Evolutionary conservation across 2,329 filamentous ascomycete species (phyloP), one percentile per base, ranked within the genome.

Genomic region (Chrysosporium queenslandicum): DNA sequence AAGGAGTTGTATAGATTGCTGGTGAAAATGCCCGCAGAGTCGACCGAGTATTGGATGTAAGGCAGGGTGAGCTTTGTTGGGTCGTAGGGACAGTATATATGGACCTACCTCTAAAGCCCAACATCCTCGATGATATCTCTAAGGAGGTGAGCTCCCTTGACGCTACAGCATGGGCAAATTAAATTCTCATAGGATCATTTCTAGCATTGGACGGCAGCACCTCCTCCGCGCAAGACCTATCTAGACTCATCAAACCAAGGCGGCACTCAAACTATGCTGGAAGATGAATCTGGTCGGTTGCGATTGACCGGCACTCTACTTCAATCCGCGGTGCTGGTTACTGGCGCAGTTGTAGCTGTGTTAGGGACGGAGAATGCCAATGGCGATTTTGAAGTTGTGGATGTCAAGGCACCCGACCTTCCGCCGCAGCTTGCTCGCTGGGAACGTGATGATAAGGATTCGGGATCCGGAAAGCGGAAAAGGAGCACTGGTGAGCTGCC

Each of bases 41-140:
- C 14, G 87, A 96, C 29, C 78, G 92, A 60, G 92, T 98, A 55
- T 78, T 98, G 27, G 91, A 98, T 70, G 92, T 98, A 48, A 82
- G 91, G 55, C 92, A 97, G 72, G 92, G 92, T 57, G 83, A 96
- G 71, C 74, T 97, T 32, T 97, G 91, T 72, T 98, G 91, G 89
- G 86, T 98, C 14, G 78, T 84, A 0, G 92, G 94, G 14, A 98
- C 92, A 0, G 82, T 97, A 29, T 98, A 94, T 68, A 94, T 97
- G 85, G 88, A 97, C 58, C 90, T 98, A 87, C 81, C 86, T 2
- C 70, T 96, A 63, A 98, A 98, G 72, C 92, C 94, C 0, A 94
- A 94, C 64, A 91, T 98, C 66, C 73, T 98, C 30, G 90, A 96
- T 55, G 92, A 98, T 61, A 86, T 98, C 39, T 85, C 87, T 37